Evolutionary conservation across 228 moss, liverwort and hornwort genomes (phyloP), one percentile per base, ranked within the genome.

Genomic region (Sphagnum magellanicum): DNA sequence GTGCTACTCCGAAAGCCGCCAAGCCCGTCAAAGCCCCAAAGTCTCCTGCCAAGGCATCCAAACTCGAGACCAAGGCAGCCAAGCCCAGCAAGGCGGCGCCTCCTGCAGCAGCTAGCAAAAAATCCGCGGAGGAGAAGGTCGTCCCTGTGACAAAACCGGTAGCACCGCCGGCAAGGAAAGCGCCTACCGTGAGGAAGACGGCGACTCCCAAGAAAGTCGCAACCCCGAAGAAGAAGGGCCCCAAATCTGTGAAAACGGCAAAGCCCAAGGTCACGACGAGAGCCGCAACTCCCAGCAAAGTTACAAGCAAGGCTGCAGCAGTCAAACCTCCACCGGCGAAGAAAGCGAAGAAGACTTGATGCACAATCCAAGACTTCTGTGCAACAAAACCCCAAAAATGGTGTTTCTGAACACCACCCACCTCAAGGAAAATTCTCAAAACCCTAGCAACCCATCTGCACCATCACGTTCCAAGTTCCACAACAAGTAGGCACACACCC

Each of bases 291-390:
- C 32, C 32, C 32, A 32, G 32, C 32, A 32, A 32, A 32, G 32
- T 32, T 32, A 32, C 32, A 32, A 32, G 32, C 32, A 87, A 84
- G 65, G 67, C 86, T 0, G 60, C 74, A 4, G 84, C 80, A 71
- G 58, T 84, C 12, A 12, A 12, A 46, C 66, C 74, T 4, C 77
- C 85, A 14, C 6, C 86, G 6, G 84, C 81, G 1, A 94, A 91
- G 86, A 94, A 87, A 47, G 77, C 85, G 58, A 94, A 84, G 80
- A 94, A 81, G 69, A 73, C 79, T 81, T 49, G 55, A 48, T 69
- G 32, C 51, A 76, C 57, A 57, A 53, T 60, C 55, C 12, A 55
- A 8, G 10, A 52, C 60, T 60, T 53, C 64, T 32, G 32, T 32
- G 32, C 32, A 32, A 32, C 32, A 32, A 32, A 32, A 32, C 32